These are phyloP conservation scores for Akanthomyces muscarius DNA, from an alignment of 2,329 filamentous ascomycete genomes.

Conservation along the genomic window DNA sequence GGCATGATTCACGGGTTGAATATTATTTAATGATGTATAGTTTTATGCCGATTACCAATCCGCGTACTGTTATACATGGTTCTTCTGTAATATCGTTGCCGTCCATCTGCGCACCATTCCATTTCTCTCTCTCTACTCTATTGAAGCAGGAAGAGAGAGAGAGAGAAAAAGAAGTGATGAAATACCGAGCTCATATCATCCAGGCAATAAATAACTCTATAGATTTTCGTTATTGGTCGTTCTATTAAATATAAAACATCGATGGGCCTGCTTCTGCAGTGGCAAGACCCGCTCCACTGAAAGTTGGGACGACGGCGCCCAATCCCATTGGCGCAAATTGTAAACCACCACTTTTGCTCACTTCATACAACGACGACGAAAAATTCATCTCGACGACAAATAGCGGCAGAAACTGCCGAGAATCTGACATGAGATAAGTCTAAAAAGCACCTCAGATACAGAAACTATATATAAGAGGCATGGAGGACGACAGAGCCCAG, in stretches of 20 bases:
- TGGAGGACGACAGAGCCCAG: constrained; percentile 73
- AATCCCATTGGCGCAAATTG: constrained; percentile 18
- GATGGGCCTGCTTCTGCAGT: background rate
- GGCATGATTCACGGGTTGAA: background rate
- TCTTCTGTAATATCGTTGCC: background rate
- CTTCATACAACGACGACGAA: constrained; percentile 5
- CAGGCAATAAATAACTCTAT: background rate
- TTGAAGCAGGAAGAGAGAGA: no score
- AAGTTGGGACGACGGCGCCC: constrained; percentile 5
- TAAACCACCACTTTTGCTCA: constrained; percentile 14
- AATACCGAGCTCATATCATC: no score
- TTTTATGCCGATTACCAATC: background rate
- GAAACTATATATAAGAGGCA: constrained; percentile 29
- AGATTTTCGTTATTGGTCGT: background rate
- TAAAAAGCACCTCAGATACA: background rate
- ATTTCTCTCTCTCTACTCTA: no score
- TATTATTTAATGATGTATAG: background rate
- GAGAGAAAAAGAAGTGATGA: background rate
- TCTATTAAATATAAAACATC: background rate
- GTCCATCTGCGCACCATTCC: no score
- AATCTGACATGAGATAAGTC: background rate
- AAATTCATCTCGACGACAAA: background rate
- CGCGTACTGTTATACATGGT: background rate
- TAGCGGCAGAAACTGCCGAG: background rate
- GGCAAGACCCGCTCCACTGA: constrained; percentile 10